Conservation (phyloP, 2,329 filamentous ascomycete genomes). For the Helotiales sp. region DNA sequence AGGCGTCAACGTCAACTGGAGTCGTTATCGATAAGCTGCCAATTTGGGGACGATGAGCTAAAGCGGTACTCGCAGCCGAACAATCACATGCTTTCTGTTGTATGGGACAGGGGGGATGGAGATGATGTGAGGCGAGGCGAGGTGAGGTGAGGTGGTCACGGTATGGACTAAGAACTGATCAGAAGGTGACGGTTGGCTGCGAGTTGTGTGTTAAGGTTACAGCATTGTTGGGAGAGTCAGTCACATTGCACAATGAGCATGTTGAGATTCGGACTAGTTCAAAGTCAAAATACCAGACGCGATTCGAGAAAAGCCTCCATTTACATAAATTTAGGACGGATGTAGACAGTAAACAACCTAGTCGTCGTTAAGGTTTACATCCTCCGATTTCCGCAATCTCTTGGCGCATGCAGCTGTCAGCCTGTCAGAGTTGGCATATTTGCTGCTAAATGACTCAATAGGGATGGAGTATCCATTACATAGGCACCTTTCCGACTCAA, state of each 20-base stretch:
- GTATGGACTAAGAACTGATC: conserved; percentile 4
- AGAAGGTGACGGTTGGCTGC: neutral
- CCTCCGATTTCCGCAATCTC: neutral
- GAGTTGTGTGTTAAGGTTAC: no score
- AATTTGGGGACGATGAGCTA: neutral
- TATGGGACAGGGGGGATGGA: neutral
- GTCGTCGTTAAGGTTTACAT: neutral
- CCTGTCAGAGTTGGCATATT: neutral
- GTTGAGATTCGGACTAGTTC: neutral
- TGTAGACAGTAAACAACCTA: neutral
- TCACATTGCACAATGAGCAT: conserved; percentile 8
- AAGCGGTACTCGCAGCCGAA: neutral
- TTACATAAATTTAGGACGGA: neutral
- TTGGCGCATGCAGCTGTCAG: conserved; percentile 6
- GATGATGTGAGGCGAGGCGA: neutral
- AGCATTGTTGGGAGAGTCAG: neutral
- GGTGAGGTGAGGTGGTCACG: neutral
- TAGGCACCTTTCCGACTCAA: conserved; percentile 5
- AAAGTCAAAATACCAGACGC: conserved; percentile 4
- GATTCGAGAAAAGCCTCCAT: neutral
- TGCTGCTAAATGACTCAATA: neutral
- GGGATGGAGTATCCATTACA: neutral
- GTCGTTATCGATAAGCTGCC: conserved; percentile 19
- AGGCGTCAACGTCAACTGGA: conserved; percentile 2
- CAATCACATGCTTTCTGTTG: conserved; percentile 1